A percentile compares a stretch with the other conserved stretches of the same genome.
Evolutionary conservation across 306 rosid species (phyloP).

Genomic region (Amphicarpaea edgeworthii): DNA sequence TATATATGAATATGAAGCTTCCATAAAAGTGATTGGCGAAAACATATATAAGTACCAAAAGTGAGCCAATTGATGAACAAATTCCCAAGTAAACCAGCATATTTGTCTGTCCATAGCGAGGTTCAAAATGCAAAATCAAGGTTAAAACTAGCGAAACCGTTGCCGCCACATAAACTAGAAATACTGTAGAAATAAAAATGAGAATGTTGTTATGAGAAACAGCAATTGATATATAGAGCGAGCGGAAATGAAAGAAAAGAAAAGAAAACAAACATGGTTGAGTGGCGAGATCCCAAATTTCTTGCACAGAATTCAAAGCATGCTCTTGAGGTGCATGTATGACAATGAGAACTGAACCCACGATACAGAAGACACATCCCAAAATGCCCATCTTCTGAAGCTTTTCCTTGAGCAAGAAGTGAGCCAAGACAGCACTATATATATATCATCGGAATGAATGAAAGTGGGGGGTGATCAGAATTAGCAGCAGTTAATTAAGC

Average conservation of each 20-base stretch:
- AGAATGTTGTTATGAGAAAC: constrained; percentile 27
- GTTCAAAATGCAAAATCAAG: constrained; percentile 77
- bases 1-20: constrained; percentile 6
- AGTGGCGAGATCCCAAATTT: constrained; percentile 29
- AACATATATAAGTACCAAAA: constrained; percentile 62
- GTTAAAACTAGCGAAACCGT: constrained; percentile 65
- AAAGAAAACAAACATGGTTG: not conserved
- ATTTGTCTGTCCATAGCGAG: constrained; percentile 74
- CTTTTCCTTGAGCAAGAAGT: constrained; percentile 25
- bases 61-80: constrained; percentile 81
- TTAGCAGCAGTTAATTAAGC: too few relatives aligned
- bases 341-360: constrained; percentile 22
- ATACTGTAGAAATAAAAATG: constrained; percentile 53
- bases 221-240: constrained; percentile 17
- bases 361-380: constrained; percentile 15
- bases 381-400: constrained; percentile 17
- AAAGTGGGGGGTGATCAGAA: too few relatives aligned
- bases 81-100: constrained; percentile 75
- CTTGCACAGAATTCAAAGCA: constrained; percentile 8
- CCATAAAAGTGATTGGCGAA: constrained; percentile 4
- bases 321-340: constrained; percentile 25
- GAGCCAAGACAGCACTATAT: constrained; percentile 15
- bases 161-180: constrained; percentile 64
- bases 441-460: too few relatives aligned
- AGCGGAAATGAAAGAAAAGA: not conserved